Conservation (phyloP, 2,329 filamentous ascomycete species). For the Cercospora sp. region DNA sequence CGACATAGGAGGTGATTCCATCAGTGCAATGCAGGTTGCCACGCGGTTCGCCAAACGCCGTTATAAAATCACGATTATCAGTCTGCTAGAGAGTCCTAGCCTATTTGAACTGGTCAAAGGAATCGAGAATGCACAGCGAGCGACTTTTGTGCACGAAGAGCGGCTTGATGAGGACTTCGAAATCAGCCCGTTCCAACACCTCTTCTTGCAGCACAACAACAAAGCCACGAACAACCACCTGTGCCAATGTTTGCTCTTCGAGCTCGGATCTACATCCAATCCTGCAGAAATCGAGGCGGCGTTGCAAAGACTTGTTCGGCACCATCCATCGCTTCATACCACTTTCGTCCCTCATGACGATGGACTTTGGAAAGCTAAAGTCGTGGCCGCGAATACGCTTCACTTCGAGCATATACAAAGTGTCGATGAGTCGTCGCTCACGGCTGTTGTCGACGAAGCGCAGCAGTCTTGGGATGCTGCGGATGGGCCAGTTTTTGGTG, state of each 20-base stretch:
- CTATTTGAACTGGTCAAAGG: background rate
- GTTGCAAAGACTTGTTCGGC: background rate
- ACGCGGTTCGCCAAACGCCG: background rate
- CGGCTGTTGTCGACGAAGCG: background rate
- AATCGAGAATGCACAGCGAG: background rate
- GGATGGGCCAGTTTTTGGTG: background rate
- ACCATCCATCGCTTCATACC: background rate
- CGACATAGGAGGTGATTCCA: background rate
- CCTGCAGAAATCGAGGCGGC: background rate
- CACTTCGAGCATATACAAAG: background rate
- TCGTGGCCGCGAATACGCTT: background rate
- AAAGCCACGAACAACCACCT: background rate
- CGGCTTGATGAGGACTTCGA: background rate
- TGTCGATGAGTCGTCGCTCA: background rate
- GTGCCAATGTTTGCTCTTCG: background rate
- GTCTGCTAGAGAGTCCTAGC: background rate
- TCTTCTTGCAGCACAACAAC: background rate
- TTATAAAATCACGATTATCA: background rate
- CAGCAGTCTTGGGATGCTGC: background rate
- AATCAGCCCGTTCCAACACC: background rate
- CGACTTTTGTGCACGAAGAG: background rate
- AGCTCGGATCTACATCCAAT: background rate
- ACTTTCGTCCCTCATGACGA: background rate
- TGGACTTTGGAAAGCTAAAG: background rate
- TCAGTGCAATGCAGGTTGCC: background rate